phyloP scores from a whole-genome alignment of 2,329 filamentous ascomycete genomes.

The Celoporthe dispersa region DNA sequence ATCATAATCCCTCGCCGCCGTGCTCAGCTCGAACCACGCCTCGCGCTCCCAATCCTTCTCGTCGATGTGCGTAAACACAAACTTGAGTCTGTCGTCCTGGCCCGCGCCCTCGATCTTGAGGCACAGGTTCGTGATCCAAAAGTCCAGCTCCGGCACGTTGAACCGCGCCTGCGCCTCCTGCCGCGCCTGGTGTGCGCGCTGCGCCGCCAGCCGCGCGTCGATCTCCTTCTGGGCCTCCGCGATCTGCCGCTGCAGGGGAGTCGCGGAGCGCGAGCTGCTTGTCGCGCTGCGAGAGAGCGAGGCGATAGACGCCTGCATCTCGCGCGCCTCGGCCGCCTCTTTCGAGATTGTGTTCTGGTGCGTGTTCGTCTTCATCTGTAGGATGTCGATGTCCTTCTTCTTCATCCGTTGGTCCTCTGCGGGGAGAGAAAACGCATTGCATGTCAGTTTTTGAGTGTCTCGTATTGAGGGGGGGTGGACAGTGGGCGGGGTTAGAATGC shows the following conservation, averaged over 20 bases:
- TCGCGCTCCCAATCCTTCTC: constrained; percentile 87
- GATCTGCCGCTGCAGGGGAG: constrained; percentile 63
- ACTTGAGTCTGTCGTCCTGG: constrained; percentile 82
- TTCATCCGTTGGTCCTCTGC: constrained; percentile 91
- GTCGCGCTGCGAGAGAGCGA: constrained; percentile 64
- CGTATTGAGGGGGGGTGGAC: not conserved
- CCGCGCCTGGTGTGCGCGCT: constrained; percentile 72
- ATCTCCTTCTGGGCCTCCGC: constrained; percentile 72
- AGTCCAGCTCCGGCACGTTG: constrained; percentile 91
- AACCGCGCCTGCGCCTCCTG: constrained; percentile 83
- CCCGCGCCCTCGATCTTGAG: constrained; percentile 88
- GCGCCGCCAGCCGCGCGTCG: constrained; percentile 70
- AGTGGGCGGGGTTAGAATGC: constrained; percentile 29
- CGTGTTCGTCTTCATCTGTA: constrained; percentile 70
- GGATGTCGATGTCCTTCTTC: constrained; percentile 83
- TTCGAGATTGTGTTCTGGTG: constrained; percentile 77
- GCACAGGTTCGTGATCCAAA: constrained; percentile 92
- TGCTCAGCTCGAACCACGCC: constrained; percentile 91
- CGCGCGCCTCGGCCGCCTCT: constrained; percentile 75
- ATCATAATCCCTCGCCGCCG: constrained; percentile 80
- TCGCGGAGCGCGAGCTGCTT: constrained; percentile 62
- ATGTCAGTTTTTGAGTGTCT: not conserved
- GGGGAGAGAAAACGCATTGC: not conserved
- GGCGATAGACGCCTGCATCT: constrained; percentile 70
- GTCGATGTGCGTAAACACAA: constrained; percentile 85